Percentiles rank a stretch among this genome's conserved stretches.
Conservation (phyloP, 768 basidiomycete genomes). For the Cyathus striatus region DNA sequence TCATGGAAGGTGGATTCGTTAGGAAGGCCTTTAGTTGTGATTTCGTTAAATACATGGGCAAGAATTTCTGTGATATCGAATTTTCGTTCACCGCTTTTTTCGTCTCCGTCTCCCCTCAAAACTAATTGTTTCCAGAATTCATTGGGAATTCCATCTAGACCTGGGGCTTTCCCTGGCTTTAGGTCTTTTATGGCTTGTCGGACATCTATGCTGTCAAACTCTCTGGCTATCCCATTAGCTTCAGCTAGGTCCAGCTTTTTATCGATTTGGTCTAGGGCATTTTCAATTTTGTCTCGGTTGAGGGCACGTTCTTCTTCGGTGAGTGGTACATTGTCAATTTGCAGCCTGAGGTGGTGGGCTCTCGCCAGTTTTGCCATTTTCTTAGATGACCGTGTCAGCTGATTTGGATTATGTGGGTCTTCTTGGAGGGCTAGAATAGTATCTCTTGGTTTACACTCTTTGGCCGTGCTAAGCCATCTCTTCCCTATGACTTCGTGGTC, state of each 20-base stretch:
- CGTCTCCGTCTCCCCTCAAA: neutral
- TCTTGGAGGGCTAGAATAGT: too few species aligned
- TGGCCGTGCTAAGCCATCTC: neutral
- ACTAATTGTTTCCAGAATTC: constrained; percentile 22
- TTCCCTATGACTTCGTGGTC: neutral
- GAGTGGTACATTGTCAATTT: too few species aligned
- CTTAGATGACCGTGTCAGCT: too few species aligned
- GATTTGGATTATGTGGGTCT: neutral
- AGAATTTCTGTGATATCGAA: constrained; percentile 10
- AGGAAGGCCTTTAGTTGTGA: constrained; percentile 14
- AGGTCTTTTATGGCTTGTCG: constrained; percentile 6
- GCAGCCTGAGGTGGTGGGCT: neutral
- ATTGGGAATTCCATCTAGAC: constrained; percentile 18
- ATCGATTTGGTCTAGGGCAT: constrained; percentile 1
- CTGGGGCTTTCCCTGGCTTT: constrained; percentile 13
- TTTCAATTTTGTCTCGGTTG: neutral
- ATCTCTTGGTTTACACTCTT: neutral
- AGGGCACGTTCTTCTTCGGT: neutral
- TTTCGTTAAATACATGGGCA: constrained; percentile 16
- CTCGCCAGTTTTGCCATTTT: too few species aligned
- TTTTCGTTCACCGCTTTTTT: constrained; percentile 1
- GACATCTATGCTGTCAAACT: constrained; percentile 10
- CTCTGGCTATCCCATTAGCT: too few species aligned
- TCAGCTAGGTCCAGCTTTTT: too few species aligned
- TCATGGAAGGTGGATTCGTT: constrained; percentile 17